Evolutionary conservation across 2,329 filamentous ascomycete species (phyloP), one percentile per base, ranked within the genome.

Genomic region (Torrubiellomyces zombiae): DNA sequence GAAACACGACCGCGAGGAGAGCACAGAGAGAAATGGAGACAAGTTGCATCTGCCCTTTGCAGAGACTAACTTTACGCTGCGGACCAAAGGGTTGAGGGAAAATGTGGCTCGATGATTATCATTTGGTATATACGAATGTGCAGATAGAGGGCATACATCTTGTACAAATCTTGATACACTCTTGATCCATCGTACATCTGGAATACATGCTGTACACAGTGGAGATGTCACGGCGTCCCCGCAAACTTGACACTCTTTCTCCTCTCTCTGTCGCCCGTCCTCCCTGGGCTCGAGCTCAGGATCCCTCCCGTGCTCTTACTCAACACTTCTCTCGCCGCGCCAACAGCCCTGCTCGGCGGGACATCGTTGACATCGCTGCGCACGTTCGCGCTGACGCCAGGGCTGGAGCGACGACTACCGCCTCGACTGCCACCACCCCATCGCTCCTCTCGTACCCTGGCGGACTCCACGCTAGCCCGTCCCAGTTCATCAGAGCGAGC

Each of bases 241-340:
- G 58, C 60, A 45, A 74, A 69, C 50, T 74, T 75, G 37, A 75
- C 69, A 33, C 67, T 73, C 56, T 72, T 73, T 41, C 67, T 56
- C 33, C 66, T 53, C 41, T 72, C 68, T 29, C 64, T 45, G 23
- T 63, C 60, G 1, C 40, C 42, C 2, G 40, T 35, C 27, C 50
- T 37, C 2, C 57, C 58, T 1, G 63, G 63, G 27, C 62, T 68
- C 0, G 60, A 60, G 34, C 63, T 63, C 4, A 67, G 35, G 3
- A 64, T 56, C 0, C 45, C 43, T 28, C 39, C 24, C 9, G 46
- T 44, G 14, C 38, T 34, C 23, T 42, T 48, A 22, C 51, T 51
- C 9, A 70, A 45, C 3, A 60, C 50, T 35, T 70, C 68, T 2
- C 68, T 50, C 5, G 67, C 69, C 31, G 60, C 60, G 30, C 70